Evolutionary conservation across 2,329 filamentous ascomycete genomes (phyloP), one percentile per base, ranked within the genome.

Genomic region (Fusarium miscanthi): DNA sequence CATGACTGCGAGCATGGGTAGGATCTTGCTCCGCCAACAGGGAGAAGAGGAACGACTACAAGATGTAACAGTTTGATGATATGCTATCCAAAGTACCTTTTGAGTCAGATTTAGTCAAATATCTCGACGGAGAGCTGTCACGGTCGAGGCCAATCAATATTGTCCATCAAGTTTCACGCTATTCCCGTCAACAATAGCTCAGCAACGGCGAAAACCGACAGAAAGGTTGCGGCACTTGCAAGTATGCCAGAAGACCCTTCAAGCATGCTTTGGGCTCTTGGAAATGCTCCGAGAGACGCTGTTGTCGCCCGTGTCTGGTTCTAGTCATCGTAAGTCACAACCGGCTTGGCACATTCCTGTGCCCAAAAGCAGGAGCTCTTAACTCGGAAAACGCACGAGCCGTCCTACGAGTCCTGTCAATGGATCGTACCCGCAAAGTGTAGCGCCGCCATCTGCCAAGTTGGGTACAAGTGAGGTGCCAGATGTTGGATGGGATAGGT

Each of bases 321-420:
- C n/a, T 51, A 58, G n/a, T 37, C 40, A 43, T 43, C 14, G 35
- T 48, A 43, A 53, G 31, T 60, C 51, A 63, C 30, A 49, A 52
- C 61, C 46, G 25, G 51, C 70, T 74, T 75, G 61, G 56, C 65
- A 69, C 74, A 76, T 76, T 74, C 74, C 72, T 59, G 25, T 54
- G 54, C 30, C 38, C 45, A 51, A 31, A 62, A 58, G 57, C 48
- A 40, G 54, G 35, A 59, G 46, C 48, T 48, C 49, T 52, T 37
- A 64, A 63, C 60, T 49, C 60, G 42, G 53, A 35, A 57, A 57
- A 48, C 43, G 59, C 57, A 72, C 70, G 48, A 66, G 64, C 74
- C 72, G 42, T 53, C 38, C 41, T 63, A 59, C 35, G 42, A 73
- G 37, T 74, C 42, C 58, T 71, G 66, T 58, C 66, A 71, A 27